Base-by-base conservation (phyloP, 306 rosid species). In the Luffa acutangula region DNA sequence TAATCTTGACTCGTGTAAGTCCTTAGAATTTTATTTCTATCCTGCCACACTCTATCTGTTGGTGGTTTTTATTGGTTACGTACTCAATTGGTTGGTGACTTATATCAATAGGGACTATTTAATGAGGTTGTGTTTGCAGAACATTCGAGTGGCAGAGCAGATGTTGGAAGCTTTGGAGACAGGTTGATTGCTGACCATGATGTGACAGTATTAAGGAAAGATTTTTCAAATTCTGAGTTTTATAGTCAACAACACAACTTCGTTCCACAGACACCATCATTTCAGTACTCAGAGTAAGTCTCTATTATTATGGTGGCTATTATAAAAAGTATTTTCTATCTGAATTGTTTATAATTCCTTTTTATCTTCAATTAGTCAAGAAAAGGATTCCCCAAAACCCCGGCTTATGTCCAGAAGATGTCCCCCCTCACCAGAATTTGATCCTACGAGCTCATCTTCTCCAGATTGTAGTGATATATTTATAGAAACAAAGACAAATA, bases 201-300 rank as follows among this genome's bases (percentile, higher is more conserved):
- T 80, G 80, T 42, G 86, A 85, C 82, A 78, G 81, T 82, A 81
- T 42, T 77, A 82, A 66, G 73, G 77, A 81, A 63, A 81, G 83
- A 80, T 81, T 77, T 79, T 59, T 70, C 59, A 18, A 60, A 41
- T 46, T 34, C 78, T 21, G 88, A 83, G 64, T 65, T 53, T 36
- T 39, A 51, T 70, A 62, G 81, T 77, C 53, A 33, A 9, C 58
- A 33, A 11, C 88, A 31, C 52, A 64, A 54, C 85, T 81, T 83
- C 82, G 71, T 87, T 4, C 91, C 89, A 14, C 25, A 75, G 72
- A 84, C 93, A 8, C 88, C 94, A 31, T 80, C 83, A 36, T 75
- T 89, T 59, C 85, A 85, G 58, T 83, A 83, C 79, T 85, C 86
- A 5, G 82, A 81, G 96, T 91, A 88, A 84, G 90, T 54, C 64